Evolutionary conservation across 106 monocot species (phyloP).

Genomic region (Vanilla planifolia): DNA sequence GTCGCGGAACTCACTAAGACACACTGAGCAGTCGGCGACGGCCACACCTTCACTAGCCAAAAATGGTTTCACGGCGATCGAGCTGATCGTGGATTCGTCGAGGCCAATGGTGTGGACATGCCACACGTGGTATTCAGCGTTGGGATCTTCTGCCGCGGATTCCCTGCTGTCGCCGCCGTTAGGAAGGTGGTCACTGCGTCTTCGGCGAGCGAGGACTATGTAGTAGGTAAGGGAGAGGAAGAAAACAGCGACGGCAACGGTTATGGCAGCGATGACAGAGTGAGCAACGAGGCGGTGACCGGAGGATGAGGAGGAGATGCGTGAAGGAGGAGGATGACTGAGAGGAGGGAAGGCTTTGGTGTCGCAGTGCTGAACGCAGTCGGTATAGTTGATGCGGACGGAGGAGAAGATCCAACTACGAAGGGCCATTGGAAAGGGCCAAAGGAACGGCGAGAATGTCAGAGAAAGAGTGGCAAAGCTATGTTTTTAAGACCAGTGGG

Average conservation of each 20-base stretch:
- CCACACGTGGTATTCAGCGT: constrained; percentile 15
- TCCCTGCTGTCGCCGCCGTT: not conserved
- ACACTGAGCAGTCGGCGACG: constrained; percentile 16
- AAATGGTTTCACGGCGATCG: constrained; percentile 11
- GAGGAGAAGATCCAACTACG: not conserved
- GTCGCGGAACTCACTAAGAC: constrained; percentile 26
- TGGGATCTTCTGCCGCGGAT: not conserved
- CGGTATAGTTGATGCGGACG: not conserved
- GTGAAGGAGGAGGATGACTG: not conserved
- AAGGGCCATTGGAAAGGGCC: not conserved
- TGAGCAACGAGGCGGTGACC: not conserved
- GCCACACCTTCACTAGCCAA: constrained; percentile 1
- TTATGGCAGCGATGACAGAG: not conserved
- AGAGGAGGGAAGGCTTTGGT: not conserved
- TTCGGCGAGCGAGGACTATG: not conserved
- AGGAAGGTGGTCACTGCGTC: not conserved
- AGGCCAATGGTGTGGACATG: constrained; percentile 19
- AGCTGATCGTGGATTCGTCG: constrained; percentile 12
- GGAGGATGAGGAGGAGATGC: not conserved
- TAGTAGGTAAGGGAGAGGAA: constrained; percentile 1
- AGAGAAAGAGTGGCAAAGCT: too few species aligned
- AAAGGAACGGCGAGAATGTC: not conserved
- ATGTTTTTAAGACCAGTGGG: too few species aligned
- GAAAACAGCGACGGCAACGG: not conserved
- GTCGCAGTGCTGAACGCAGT: not conserved